Evolutionary conservation across 768 basidiomycete genomes (phyloP).

Genomic region (Hydnomerulius pinastri): DNA sequence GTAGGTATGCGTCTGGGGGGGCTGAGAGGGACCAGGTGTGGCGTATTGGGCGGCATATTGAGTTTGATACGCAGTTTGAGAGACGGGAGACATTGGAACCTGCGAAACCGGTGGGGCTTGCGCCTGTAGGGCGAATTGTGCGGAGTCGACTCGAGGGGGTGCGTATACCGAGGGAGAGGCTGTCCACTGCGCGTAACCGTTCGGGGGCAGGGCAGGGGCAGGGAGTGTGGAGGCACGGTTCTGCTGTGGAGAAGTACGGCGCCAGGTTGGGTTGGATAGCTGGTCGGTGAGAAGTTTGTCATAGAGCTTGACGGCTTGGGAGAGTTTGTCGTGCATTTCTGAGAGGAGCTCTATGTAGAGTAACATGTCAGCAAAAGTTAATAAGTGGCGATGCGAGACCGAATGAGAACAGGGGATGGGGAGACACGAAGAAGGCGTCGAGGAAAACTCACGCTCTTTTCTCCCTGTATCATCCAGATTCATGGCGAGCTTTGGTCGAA

Average conservation of each 20-base stretch:
- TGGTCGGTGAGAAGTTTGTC: slow-evolving; percentile 87
- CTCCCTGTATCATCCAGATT: slow-evolving; percentile 82
- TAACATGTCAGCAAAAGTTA: too few species aligned
- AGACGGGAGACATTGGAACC: slow-evolving; percentile 25
- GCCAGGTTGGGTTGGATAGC: slow-evolving; percentile 71
- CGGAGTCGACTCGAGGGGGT: slow-evolving; percentile 20
- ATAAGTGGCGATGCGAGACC: background rate
- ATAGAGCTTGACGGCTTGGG: slow-evolving; percentile 89
- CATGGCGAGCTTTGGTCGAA: slow-evolving; percentile 81
- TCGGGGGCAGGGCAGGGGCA: slow-evolving; percentile 24
- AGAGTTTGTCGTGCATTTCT: slow-evolving; percentile 95
- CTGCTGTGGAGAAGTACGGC: slow-evolving; percentile 30
- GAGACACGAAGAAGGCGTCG: background rate
- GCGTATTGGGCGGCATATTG: slow-evolving; percentile 27
- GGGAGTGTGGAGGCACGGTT: slow-evolving; percentile 23
- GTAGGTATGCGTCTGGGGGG: too few species aligned
- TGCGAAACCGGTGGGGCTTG: slow-evolving; percentile 25
- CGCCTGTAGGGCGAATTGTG: slow-evolving; percentile 20
- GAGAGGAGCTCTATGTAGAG: slow-evolving; percentile 88
- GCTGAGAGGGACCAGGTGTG: slow-evolving; percentile 14
- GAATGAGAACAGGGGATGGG: background rate
- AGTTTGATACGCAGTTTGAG: slow-evolving; percentile 30
- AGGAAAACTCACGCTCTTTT: slow-evolving; percentile 76
- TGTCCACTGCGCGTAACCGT: slow-evolving; percentile 38
- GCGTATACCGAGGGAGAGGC: slow-evolving; percentile 21